phyloP scores from a whole-genome alignment of 1,284 basidiomycete genomes.

The Cryptococcus hybrid region DNA sequence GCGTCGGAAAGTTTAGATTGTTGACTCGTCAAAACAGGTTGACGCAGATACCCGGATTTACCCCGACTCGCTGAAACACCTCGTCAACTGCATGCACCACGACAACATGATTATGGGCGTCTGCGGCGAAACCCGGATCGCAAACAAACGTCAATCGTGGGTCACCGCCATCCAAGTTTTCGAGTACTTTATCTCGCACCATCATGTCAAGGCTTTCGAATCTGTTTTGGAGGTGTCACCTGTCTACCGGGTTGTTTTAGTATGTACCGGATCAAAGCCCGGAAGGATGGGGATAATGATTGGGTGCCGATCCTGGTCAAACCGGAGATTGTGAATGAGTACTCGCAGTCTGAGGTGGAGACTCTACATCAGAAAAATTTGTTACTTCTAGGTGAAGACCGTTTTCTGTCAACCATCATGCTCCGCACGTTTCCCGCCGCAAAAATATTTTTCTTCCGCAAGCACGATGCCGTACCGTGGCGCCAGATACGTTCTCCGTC shows the following conservation, averaged over 20 bases:
- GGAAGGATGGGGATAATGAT: slow-evolving; percentile 81
- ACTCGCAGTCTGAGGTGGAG: slow-evolving; percentile 88
- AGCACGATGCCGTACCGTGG: slow-evolving; percentile 91
- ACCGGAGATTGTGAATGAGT: slow-evolving; percentile 96
- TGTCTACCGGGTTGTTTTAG: slow-evolving; percentile 99
- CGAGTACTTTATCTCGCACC: slow-evolving; percentile 99
- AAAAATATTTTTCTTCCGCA: slow-evolving; percentile 99
- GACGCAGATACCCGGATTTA: slow-evolving; percentile 97
- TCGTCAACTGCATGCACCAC: slow-evolving; percentile 97
- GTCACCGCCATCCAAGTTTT: slow-evolving; percentile 96
- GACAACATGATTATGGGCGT: slow-evolving; percentile 99
- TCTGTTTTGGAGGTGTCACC: slow-evolving; percentile 98
- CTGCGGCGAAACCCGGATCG: slow-evolving; percentile 97
- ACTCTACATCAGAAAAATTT: slow-evolving; percentile 99
- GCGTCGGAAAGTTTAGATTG: neutral
- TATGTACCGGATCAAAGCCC: slow-evolving; percentile 97
- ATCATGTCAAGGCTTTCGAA: slow-evolving; percentile 97
- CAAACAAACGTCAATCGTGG: slow-evolving; percentile 97
- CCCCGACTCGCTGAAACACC: slow-evolving; percentile 76
- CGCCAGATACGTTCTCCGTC: slow-evolving; percentile 90
- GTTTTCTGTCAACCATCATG: slow-evolving; percentile 93
- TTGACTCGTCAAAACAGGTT: slow-evolving; percentile 59
- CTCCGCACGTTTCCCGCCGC: slow-evolving; percentile 92
- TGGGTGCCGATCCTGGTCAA: slow-evolving; percentile 98
- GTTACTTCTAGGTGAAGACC: slow-evolving; percentile 94